phyloP scores from a whole-genome alignment of 139 green algal species.

The Picochlorum sp. region DNA sequence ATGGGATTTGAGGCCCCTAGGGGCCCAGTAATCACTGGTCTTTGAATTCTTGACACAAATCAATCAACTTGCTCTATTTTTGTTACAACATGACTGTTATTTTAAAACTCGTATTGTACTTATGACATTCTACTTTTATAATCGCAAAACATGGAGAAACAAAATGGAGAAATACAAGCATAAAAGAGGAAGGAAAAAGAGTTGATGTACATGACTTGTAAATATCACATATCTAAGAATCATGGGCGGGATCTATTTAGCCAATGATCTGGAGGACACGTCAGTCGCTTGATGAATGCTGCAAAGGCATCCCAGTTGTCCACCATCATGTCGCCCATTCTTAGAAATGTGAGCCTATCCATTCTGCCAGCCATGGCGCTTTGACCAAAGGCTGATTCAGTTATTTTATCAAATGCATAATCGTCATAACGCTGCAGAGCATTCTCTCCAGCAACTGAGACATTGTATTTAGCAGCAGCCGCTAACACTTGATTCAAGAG shows the following conservation, averaged over 20 bases:
- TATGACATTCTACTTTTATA: too few relatives aligned
- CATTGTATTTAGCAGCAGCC: conserved; percentile 46
- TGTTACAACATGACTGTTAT: too few relatives aligned
- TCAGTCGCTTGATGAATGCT: conserved; percentile 37
- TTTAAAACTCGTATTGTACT: too few relatives aligned
- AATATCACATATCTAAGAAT: neutral
- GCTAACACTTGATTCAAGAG: conserved; percentile 76
- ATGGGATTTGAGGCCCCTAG: too few relatives aligned
- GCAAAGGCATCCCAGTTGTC: conserved; percentile 53
- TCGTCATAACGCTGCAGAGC: conserved; percentile 93
- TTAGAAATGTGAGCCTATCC: conserved; percentile 88
- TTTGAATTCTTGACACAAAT: too few relatives aligned
- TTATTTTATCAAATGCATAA: conserved; percentile 84
- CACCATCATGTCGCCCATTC: conserved; percentile 75
- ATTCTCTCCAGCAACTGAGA: conserved; percentile 90
- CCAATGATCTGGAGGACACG: conserved; percentile 18
- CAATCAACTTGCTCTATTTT: too few relatives aligned
- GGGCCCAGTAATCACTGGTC: too few relatives aligned
- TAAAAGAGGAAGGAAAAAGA: too few relatives aligned
- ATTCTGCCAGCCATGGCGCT: conserved; percentile 63
- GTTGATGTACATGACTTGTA: too few relatives aligned
- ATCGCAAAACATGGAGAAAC: too few relatives aligned
- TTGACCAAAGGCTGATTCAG: conserved; percentile 77
- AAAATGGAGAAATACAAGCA: too few relatives aligned
- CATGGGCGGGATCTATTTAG: neutral